These are phyloP conservation scores for Mesembryanthemum crystallinum DNA, from an alignment of 148 eudicot genomes.

Conservation along the genomic window DNA sequence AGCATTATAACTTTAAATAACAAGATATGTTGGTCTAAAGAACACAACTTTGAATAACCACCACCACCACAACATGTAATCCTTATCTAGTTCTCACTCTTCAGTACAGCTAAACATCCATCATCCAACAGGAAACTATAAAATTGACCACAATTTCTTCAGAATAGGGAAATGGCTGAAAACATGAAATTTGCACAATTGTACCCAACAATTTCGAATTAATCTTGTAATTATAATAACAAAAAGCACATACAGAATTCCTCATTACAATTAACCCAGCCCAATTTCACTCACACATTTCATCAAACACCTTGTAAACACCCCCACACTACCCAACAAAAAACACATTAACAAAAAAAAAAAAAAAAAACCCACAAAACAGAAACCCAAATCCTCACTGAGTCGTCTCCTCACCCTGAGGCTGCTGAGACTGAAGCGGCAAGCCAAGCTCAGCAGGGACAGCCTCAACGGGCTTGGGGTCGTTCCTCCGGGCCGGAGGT, in stretches of 20 bases:
- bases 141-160: neutral
- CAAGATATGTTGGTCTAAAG: no score
- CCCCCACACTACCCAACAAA: neutral
- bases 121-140: neutral
- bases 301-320: slow-evolving; percentile 22
- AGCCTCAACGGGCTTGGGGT: slow-evolving; percentile 14
- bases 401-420: slow-evolving; percentile 16
- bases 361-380: neutral
- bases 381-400: slow-evolving; percentile 17
- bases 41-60: neutral
- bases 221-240: neutral
- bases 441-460: slow-evolving; percentile 43
- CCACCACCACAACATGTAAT: neutral
- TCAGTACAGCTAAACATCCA: no score
- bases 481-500: slow-evolving; percentile 17
- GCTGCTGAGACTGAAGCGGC: slow-evolving; percentile 46
- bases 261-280: slow-evolving; percentile 1
- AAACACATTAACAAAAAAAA: neutral
- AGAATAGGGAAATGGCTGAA: no score
- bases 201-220: neutral
- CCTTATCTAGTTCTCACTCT: neutral
- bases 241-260: neutral
- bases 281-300: slow-evolving; percentile 19
- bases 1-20: no score
- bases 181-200: neutral